Evolutionary conservation across 2,329 filamentous ascomycete species (phyloP), one percentile per base, ranked within the genome.

Genomic region (Neofusicoccum sp.): DNA sequence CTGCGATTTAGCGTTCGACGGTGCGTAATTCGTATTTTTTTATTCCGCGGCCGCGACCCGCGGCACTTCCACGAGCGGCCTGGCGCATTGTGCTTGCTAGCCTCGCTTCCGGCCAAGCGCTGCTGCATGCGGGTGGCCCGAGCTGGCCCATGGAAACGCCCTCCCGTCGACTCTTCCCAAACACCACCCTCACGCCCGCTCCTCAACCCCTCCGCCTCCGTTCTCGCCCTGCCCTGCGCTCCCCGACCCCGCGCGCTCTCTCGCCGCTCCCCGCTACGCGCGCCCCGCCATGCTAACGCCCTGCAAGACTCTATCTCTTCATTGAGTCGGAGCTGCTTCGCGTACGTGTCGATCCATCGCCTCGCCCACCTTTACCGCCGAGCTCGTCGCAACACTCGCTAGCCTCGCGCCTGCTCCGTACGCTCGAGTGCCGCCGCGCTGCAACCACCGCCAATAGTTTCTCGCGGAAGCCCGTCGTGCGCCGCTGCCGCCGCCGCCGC

Each of bases 21-120:
- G 57, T 59, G 57, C 57, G 57, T 59, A 48, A 28, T 38, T 48
- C 57, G 57, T 59, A 59, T 59, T 59, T 53, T 41, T 41, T 56
- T 43, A 38, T 49, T 59, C 57, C 57, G 57, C 44, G 34, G 57
- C 44, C 57, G 44, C 56, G 43, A 43, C 43, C 20, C 30, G 43
- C 26, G 5, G 56, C 44, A 34, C 34, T 33, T 38, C 57, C 34
- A 49, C 36, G 47, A 16, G 14, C 7, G 57, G 44, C 57, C 44
- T 59, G 44, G 57, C 41, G 57, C 57, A 59, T 59, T 45, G 43
- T 45, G 43, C 44, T 41, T 43, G 51, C 51, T 56, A 56, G 51
- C 51, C 38, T 56, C 51, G 51, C 51, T 56, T 56, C 44, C 57
- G 43, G 57, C 57, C 57, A 56, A 56, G 51, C 28, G 38, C 57